These are phyloP conservation scores for Magnolia kwangsiensis DNA, from an alignment of 164 flowering plant genomes.

Conservation along the genomic window DNA sequence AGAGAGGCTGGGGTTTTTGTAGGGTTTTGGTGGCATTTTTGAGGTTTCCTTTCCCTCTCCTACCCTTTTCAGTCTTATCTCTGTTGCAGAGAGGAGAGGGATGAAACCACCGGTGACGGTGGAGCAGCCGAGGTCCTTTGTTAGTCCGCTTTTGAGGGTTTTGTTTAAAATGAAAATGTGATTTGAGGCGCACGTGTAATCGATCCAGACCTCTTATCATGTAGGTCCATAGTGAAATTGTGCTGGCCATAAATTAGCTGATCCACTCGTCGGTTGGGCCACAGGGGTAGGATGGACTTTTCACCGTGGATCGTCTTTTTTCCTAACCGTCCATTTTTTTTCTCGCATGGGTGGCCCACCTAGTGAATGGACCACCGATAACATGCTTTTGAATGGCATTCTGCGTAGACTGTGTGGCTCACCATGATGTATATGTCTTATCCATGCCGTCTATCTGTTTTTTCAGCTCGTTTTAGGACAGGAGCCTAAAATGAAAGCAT, in stretches of 20 bases:
- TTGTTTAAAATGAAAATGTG: not conserved
- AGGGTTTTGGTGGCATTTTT: not conserved
- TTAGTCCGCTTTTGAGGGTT: not conserved
- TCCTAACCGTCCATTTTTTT: not conserved
- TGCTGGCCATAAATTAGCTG: too few species aligned
- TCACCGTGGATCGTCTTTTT: not conserved
- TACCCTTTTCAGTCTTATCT: not conserved
- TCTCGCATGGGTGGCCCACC: too few species aligned
- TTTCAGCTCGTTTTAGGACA: too few species aligned
- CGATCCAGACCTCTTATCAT: not conserved
- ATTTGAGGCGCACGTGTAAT: not conserved
- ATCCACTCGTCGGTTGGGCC: not conserved
- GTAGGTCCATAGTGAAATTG: too few species aligned
- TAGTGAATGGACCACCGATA: too few species aligned
- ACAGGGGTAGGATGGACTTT: not conserved
- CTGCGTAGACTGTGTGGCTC: too few species aligned
- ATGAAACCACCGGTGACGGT: not conserved
- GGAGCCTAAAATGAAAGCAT: too few species aligned
- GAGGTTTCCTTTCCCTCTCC: not conserved
- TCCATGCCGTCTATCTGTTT: too few species aligned
- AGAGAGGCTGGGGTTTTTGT: not conserved
- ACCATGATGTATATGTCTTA: too few species aligned
- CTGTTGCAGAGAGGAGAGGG: not conserved
- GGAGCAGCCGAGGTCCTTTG: not conserved
- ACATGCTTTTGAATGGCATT: too few species aligned